Percentiles rank a stretch among this genome's conserved stretches.
phyloP scores from a whole-genome alignment of 305 asterid species.

The Ruellia speciosa region DNA sequence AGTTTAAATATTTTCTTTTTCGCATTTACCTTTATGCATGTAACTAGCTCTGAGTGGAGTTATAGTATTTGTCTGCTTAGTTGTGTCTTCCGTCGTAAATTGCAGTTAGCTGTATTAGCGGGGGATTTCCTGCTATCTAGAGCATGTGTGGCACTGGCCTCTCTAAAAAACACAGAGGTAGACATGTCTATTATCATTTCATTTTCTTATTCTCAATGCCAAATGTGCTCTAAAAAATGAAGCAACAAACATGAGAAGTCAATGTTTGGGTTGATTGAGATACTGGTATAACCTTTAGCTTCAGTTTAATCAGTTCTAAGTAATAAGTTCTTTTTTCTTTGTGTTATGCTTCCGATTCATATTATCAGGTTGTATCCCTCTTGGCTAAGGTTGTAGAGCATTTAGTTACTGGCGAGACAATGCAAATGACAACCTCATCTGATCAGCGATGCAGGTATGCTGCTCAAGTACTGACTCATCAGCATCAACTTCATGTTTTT shows the following conservation, averaged over 20 bases:
- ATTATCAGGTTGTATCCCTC: constrained; percentile 74
- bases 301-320: not conserved
- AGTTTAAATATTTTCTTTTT: not conserved
- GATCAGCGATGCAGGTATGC: constrained; percentile 84
- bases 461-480: constrained; percentile 12
- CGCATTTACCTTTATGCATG: not conserved
- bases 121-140: constrained; percentile 92
- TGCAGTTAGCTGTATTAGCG: constrained; percentile 88
- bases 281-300: not conserved
- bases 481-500: not conserved
- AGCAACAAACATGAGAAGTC: not conserved
- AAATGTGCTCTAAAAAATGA: constrained; percentile 1
- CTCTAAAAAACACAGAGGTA: constrained; percentile 88
- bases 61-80: constrained; percentile 15
- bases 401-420: constrained; percentile 95
- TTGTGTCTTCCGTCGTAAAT: constrained; percentile 17
- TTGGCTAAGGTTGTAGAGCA: constrained; percentile 88
- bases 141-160: constrained; percentile 96
- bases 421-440: constrained; percentile 84
- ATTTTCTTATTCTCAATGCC: constrained; percentile 9
- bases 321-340: not conserved
- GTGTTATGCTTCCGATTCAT: constrained; percentile 1
- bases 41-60: not conserved
- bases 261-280: constrained; percentile 6
- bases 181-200: constrained; percentile 13